Evolutionary conservation across 805 yeast genomes (phyloP).

Genomic region (Saturnispora silvae): DNA sequence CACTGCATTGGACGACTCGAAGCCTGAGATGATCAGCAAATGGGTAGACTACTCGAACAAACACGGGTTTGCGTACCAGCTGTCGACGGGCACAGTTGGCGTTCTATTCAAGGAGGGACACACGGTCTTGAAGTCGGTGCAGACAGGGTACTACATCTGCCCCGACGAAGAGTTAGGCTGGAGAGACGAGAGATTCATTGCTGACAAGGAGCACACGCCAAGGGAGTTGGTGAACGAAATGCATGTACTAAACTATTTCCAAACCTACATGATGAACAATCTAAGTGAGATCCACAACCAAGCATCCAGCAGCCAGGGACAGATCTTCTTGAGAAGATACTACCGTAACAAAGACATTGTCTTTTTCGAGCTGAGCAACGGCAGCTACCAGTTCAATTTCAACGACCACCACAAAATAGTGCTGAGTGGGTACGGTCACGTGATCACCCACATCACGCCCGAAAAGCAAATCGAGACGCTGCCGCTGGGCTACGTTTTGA

Average conservation of each 20-base stretch:
- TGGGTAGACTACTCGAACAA: constrained; percentile 98
- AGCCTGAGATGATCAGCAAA: constrained; percentile 69
- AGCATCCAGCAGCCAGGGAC: constrained; percentile 31
- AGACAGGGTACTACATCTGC: constrained; percentile 54
- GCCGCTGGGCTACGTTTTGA: constrained; percentile 39
- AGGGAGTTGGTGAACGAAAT: constrained; percentile 52
- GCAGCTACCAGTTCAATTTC: constrained; percentile 88
- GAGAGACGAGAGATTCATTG: constrained; percentile 42
- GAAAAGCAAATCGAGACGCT: constrained; percentile 60
- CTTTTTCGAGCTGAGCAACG: constrained; percentile 89
- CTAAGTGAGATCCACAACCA: constrained; percentile 64
- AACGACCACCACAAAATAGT: constrained; percentile 89
- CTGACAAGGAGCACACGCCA: constrained; percentile 34
- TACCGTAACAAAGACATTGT: constrained; percentile 70
- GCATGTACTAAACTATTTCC: constrained; percentile 79
- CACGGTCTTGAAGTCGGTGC: constrained; percentile 62
- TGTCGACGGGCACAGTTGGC: constrained; percentile 83
- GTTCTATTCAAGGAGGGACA: constrained; percentile 80
- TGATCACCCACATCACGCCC: constrained; percentile 75
- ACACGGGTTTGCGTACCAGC: constrained; percentile 90
- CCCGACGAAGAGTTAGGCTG: constrained; percentile 41
- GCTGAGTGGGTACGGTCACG: constrained; percentile 63
- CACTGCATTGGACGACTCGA: constrained; percentile 23
- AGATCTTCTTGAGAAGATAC: constrained; percentile 69
- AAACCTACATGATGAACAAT: constrained; percentile 85